Conservation (phyloP, 495 filamentous ascomycete species). For the Lineolata rhizophorae region DNA sequence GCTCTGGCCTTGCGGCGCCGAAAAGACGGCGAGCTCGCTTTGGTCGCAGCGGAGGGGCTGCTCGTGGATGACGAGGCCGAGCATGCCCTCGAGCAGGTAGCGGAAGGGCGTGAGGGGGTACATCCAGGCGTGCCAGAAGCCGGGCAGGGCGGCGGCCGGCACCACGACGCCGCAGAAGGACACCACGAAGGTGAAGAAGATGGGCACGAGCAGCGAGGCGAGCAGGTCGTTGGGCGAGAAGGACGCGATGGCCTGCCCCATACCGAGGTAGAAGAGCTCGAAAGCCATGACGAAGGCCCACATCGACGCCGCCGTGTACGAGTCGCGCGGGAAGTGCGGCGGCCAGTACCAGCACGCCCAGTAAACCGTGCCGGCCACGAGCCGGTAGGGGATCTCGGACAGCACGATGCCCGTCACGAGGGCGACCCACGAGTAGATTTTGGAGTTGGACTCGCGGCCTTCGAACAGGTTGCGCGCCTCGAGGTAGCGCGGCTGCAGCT, state of each 20-base stretch:
- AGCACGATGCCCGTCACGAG: slow-evolving; percentile 48
- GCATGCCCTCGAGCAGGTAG: slow-evolving; percentile 32
- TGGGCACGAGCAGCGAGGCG: slow-evolving; percentile 31
- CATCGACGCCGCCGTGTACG: slow-evolving; percentile 30
- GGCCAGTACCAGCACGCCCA: slow-evolving; percentile 32
- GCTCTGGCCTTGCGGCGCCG: slow-evolving; percentile 25
- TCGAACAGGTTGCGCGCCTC: slow-evolving; percentile 42
- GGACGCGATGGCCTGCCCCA: slow-evolving; percentile 57
- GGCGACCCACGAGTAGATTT: slow-evolving; percentile 49
- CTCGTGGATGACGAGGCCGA: slow-evolving; percentile 24
- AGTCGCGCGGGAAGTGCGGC: slow-evolving; percentile 29
- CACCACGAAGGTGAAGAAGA: slow-evolving; percentile 37
- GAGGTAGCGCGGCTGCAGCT: slow-evolving; percentile 46
- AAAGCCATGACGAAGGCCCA: slow-evolving; percentile 43
- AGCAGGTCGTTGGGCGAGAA: slow-evolving; percentile 51
- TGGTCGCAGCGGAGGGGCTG: slow-evolving; percentile 22
- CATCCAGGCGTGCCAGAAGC: slow-evolving; percentile 33
- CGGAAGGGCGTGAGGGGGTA: slow-evolving; percentile 31
- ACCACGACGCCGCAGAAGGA: slow-evolving; percentile 41
- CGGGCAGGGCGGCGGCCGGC: slow-evolving; percentile 24
- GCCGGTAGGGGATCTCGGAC: slow-evolving; percentile 52
- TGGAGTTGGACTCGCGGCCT: slow-evolving; percentile 44
- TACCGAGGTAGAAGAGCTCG: slow-evolving; percentile 49
- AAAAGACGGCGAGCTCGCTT: slow-evolving; percentile 28
- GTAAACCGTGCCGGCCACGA: slow-evolving; percentile 37